Percentiles rank a stretch among this genome's conserved stretches.
phyloP scores from a whole-genome alignment of 371 early-diverging fungal species.

The Saksenaea vasiformis region DNA sequence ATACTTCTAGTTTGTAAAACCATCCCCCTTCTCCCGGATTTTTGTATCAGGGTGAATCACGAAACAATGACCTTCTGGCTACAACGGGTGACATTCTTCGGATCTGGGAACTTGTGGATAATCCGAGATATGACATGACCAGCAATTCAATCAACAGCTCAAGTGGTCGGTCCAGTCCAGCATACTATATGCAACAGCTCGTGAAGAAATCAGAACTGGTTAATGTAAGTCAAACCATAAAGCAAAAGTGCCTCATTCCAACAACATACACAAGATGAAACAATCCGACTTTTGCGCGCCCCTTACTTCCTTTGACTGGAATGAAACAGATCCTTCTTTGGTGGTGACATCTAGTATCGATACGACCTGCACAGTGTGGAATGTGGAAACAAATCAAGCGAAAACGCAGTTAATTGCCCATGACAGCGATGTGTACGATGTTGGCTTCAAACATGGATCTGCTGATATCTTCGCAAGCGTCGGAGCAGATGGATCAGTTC shows the following conservation, averaged over 20 bases:
- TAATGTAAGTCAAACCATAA: constrained; percentile 39
- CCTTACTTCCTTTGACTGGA: constrained; percentile 94
- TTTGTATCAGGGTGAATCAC: constrained; percentile 16
- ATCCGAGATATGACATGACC: constrained; percentile 25
- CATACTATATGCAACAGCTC: constrained; percentile 40
- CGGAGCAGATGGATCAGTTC: constrained; percentile 92
- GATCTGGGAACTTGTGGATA: constrained; percentile 77
- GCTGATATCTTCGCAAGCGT: constrained; percentile 88
- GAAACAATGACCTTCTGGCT: constrained; percentile 70
- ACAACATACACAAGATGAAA: constrained; percentile 29
- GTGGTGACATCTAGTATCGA: constrained; percentile 89
- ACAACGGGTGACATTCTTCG: constrained; percentile 84
- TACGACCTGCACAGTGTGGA: constrained; percentile 97
- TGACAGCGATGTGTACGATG: constrained; percentile 93
- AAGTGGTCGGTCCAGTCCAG: constrained; percentile 19
- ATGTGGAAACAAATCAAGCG: constrained; percentile 84
- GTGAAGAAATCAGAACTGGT: constrained; percentile 44
- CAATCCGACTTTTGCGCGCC: constrained; percentile 76
- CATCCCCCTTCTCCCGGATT: constrained; percentile 5
- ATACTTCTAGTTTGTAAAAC: constrained; percentile 13
- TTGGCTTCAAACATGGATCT: constrained; percentile 79
- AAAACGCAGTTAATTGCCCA: constrained; percentile 97
- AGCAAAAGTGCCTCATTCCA: neutral
- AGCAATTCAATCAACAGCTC: constrained; percentile 50
- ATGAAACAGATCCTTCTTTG: constrained; percentile 76